A percentile compares a stretch with the other conserved stretches of the same genome.
Conservation (phyloP, 495 filamentous ascomycete species). For the Bacidia rubella region DNA sequence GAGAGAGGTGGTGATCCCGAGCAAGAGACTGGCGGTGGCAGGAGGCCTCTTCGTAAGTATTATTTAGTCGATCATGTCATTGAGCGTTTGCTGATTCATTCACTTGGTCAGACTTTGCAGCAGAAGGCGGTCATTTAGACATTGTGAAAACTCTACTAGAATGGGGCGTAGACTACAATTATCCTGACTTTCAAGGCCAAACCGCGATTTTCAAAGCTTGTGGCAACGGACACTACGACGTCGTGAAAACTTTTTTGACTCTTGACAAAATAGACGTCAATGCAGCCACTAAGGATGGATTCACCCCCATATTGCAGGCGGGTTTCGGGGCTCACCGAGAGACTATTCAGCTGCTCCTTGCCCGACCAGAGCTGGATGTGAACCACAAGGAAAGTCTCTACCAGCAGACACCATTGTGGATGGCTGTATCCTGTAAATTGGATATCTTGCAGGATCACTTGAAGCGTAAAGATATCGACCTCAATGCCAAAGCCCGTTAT, state of each 20-base stretch:
- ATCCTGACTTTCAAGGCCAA: neutral
- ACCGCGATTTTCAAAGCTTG: constrained; percentile 8
- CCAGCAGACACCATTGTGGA: constrained; percentile 7
- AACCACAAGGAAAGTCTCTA: neutral
- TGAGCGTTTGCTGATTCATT: too few species aligned
- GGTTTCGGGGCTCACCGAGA: neutral
- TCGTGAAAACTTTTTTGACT: constrained; percentile 4
- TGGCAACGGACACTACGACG: neutral
- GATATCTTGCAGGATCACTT: constrained; percentile 3
- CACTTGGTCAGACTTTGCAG: too few species aligned
- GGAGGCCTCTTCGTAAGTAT: constrained; percentile 8
- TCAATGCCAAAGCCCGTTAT: constrained; percentile 2
- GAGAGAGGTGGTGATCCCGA: constrained; percentile 3
- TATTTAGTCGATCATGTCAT: too few species aligned
- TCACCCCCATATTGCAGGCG: constrained; percentile 7
- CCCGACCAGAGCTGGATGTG: constrained; percentile 3
- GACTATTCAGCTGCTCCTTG: constrained; percentile 3
- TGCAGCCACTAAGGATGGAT: neutral
- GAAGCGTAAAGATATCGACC: constrained; percentile 6
- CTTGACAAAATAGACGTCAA: constrained; percentile 4
- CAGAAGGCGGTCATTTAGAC: neutral
- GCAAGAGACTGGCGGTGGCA: neutral
- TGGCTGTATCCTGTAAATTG: neutral
- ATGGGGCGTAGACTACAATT: neutral
- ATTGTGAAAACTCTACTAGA: constrained; percentile 4